Conservation (phyloP, 495 filamentous ascomycete species). For the Neurospora discreta region DNA sequence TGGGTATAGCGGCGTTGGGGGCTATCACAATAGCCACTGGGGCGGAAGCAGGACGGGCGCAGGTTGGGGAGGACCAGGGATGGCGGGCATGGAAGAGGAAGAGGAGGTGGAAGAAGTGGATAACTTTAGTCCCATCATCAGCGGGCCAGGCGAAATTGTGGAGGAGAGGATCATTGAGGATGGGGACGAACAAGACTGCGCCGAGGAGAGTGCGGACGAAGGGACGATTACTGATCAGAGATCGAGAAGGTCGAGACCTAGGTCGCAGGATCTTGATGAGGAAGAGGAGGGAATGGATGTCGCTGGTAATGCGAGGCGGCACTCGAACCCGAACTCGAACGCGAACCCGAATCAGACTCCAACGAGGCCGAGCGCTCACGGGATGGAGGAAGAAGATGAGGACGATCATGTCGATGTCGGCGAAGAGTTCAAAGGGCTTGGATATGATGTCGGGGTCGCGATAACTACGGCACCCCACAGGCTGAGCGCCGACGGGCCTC, state of each 20-base stretch:
- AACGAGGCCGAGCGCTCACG: not conserved
- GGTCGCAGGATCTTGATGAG: not conserved
- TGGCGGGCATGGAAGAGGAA: slow-evolving; percentile 15
- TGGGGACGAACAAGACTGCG: slow-evolving; percentile 13
- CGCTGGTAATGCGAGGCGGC: not conserved
- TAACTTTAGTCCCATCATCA: slow-evolving; percentile 44
- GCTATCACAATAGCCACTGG: slow-evolving; percentile 10
- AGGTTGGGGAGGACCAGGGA: slow-evolving; percentile 38
- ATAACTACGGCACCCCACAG: not conserved
- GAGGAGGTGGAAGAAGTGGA: slow-evolving; percentile 57
- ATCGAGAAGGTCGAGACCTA: not conserved
- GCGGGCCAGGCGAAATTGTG: slow-evolving; percentile 38
- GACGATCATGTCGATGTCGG: not conserved
- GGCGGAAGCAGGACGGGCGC: slow-evolving; percentile 73
- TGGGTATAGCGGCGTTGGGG: not conserved
- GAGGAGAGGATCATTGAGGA: slow-evolving; percentile 44
- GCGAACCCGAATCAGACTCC: not conserved
- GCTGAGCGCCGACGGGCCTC: not conserved
- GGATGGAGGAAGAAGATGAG: not conserved
- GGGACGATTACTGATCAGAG: not conserved
- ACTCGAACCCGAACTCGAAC: not conserved
- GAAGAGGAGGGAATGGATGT: not conserved
- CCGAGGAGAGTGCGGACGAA: not conserved
- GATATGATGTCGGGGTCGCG: not conserved
- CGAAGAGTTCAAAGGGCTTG: not conserved